Conservation (phyloP, 768 basidiomycete genomes). For the Lentinula sp. region DNA sequence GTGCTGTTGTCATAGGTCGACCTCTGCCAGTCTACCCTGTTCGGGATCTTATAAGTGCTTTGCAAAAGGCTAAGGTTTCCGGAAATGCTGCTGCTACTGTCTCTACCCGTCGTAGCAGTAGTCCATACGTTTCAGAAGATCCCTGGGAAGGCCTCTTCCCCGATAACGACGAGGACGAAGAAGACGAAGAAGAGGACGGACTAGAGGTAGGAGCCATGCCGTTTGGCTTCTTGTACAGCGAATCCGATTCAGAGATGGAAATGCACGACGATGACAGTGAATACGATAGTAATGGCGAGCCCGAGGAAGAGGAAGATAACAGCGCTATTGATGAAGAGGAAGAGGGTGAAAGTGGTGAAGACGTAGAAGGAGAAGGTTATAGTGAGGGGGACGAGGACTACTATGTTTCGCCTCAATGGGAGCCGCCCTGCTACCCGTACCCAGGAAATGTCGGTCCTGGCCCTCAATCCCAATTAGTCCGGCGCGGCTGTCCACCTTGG, state of each 20-base stretch:
- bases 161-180: slow-evolving; percentile 34
- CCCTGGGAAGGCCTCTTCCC: slow-evolving; percentile 72
- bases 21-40: slow-evolving; percentile 69
- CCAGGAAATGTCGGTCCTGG: slow-evolving; percentile 21
- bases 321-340: slow-evolving; percentile 22
- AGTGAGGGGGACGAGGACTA: slow-evolving; percentile 26
- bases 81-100: slow-evolving; percentile 11
- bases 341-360: slow-evolving; percentile 24
- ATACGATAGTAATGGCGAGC: slow-evolving; percentile 6
- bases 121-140: slow-evolving; percentile 38
- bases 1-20: slow-evolving; percentile 46
- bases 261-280: neutral
- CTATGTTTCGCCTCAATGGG: slow-evolving; percentile 49
- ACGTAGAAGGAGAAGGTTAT: slow-evolving; percentile 24
- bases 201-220: slow-evolving; percentile 21
- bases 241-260: slow-evolving; percentile 1
- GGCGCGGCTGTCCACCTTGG: slow-evolving; percentile 51
- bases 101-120: slow-evolving; percentile 15
- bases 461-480: slow-evolving; percentile 37
- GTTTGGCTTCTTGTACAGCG: neutral
- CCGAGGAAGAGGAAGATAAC: slow-evolving; percentile 29
- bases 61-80: slow-evolving; percentile 35
- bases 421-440: slow-evolving; percentile 38
- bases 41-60: slow-evolving; percentile 47
- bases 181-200: slow-evolving; percentile 21